A percentile compares a stretch with the other conserved stretches of the same genome.
Evolutionary conservation across 192 early-diverging fungal species (phyloP).

Genomic region (Cladochytrium replicatum): DNA sequence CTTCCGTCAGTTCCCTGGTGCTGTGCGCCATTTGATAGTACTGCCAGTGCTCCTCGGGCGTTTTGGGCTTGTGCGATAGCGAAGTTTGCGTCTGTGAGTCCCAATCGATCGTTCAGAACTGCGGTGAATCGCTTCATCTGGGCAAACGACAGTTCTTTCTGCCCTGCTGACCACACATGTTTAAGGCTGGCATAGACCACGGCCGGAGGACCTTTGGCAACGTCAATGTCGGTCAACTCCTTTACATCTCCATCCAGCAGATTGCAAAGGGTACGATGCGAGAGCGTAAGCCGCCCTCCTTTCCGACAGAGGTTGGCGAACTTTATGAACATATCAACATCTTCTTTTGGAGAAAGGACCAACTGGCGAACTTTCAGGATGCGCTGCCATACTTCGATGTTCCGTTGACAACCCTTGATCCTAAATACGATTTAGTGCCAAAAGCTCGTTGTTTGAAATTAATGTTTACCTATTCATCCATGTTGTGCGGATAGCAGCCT

Average conservation of each 20-base stretch:
- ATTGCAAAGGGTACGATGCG: slow-evolving; percentile 54
- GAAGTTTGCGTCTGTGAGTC: no score
- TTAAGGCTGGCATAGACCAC: slow-evolving; percentile 78
- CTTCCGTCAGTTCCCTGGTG: background rate
- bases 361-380: slow-evolving; percentile 67
- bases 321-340: slow-evolving; percentile 78
- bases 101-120: slow-evolving; percentile 35
- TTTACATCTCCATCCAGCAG: slow-evolving; percentile 45
- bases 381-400: slow-evolving; percentile 81
- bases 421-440: slow-evolving; percentile 8
- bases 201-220: slow-evolving; percentile 26
- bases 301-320: slow-evolving; percentile 81
- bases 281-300: slow-evolving; percentile 56
- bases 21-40: no score
- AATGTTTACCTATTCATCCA: slow-evolving; percentile 54
- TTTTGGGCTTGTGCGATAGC: no score
- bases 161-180: slow-evolving; percentile 57
- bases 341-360: slow-evolving; percentile 66
- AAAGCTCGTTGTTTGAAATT: slow-evolving; percentile 4
- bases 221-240: slow-evolving; percentile 18
- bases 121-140: slow-evolving; percentile 58
- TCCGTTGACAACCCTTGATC: slow-evolving; percentile 52
- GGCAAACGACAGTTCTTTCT: slow-evolving; percentile 41
- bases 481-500: slow-evolving; percentile 48
- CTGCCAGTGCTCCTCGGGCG: no score